Evolutionary conservation across 176 grass and related monocot genomes (phyloP).

Genomic region (Guadua angustifolia): DNA sequence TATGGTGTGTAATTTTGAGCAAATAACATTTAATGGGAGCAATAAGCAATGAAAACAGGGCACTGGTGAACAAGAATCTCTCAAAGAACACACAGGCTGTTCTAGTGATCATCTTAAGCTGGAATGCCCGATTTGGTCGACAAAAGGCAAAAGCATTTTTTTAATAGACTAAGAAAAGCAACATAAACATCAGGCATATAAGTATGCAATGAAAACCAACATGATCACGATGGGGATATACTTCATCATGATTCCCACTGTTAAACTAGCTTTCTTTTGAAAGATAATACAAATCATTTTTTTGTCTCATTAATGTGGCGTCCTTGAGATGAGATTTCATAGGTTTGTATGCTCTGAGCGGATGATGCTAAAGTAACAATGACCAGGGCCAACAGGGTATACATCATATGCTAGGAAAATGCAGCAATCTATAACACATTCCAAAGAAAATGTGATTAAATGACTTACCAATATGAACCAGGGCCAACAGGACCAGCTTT

Average conservation of each 20-base stretch:
- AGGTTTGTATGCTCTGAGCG: not conserved
- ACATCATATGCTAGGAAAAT: slow-evolving; percentile 28
- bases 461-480: slow-evolving; percentile 90
- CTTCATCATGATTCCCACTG: slow-evolving; percentile 12
- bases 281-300: not conserved
- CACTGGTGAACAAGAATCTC: not conserved
- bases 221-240: not conserved
- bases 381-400: slow-evolving; percentile 6
- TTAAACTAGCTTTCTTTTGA: slow-evolving; percentile 5
- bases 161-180: not conserved
- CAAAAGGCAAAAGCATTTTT: slow-evolving; percentile 13
- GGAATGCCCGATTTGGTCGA: not conserved
- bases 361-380: slow-evolving; percentile 27
- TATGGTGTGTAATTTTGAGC: slow-evolving; percentile 11
- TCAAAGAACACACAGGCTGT: slow-evolving; percentile 9
- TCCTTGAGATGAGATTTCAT: not conserved
- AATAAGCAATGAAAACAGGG: not conserved
- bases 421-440: not conserved
- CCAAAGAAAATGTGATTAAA: not conserved
- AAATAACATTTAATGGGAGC: slow-evolving; percentile 24
- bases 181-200: not conserved
- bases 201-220: not conserved
- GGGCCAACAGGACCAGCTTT: slow-evolving; percentile 74
- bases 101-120: not conserved
- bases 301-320: not conserved